Evolutionary conservation across 768 basidiomycete genomes (phyloP), one percentile per base, ranked within the genome.

Genomic region (Gloeophyllum trabeum): DNA sequence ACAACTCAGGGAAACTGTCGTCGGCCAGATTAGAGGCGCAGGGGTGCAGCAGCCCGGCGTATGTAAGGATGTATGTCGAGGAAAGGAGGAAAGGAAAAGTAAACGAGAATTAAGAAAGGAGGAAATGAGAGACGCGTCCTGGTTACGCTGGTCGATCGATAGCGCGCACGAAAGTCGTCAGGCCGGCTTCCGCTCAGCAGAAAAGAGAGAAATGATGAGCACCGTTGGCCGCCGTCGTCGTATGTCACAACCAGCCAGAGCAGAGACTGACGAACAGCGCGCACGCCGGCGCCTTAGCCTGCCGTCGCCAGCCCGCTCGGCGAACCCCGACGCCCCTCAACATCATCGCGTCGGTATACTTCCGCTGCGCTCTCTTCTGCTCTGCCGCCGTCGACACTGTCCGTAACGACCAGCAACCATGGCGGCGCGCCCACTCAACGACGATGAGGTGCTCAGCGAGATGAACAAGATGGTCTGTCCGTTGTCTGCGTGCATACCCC

Each of bases 391-490:
- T n/a, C n/a, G n/a, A n/a, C n/a, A n/a, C n/a, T 14, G 10, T 19
- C 36, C 18, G 20, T 38, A 24, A 35, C 41, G 16, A 16, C 13
- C 36, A 19, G 18, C 20, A 51, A 63, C 46, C 48, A 92, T 80
- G 79, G 67, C 86, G 48, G 73, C 79, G 36, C 71, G 88, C 50
- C 74, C 90, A 20, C 65, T 94, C 45, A 92, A 91, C 56, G 94
- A 98, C 51, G 89, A 92, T 52, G 94, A 98, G 63, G 93, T 97
- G 16, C 70, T 91, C 54, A 85, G 67, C 55, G 94, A 98, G 72
- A 90, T 97, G 88, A 93, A 90, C 69, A 97, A 97, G 79, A 97
- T 98, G 94, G 94, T 92, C 43, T 42, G 72, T 59, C 37, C 39
- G 34, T 41, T 25, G 24, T 30, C 25, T 28, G 45, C 36, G 23